A percentile compares a stretch with the other conserved stretches of the same genome.
Conservation (phyloP, 2,329 filamentous ascomycete genomes). For the Nectriaceae sp. region DNA sequence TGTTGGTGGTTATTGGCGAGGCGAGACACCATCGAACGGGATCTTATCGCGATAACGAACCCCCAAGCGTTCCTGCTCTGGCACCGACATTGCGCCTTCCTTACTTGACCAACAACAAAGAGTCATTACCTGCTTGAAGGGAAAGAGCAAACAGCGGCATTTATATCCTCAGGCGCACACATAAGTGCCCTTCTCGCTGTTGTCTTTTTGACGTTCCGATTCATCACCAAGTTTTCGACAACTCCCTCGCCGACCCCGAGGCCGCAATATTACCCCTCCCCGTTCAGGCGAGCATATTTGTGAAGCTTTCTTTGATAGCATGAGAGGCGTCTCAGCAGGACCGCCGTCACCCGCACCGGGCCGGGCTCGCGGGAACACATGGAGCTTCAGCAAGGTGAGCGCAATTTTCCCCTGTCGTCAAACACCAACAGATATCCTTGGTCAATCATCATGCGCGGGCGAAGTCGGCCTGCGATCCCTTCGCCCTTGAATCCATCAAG, state of each 20-base stretch:
- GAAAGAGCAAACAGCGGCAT: neutral
- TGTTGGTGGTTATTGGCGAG: neutral
- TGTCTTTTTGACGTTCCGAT: neutral
- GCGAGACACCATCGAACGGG: neutral
- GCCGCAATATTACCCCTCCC: no score
- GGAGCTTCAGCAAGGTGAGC: slow-evolving; percentile 44
- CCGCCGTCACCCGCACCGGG: slow-evolving; percentile 33
- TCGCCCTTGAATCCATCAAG: slow-evolving; percentile 5
- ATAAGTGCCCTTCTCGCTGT: no score
- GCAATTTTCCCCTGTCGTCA: slow-evolving; percentile 9
- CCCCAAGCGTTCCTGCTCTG: slow-evolving; percentile 2
- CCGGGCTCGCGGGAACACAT: slow-evolving; percentile 39
- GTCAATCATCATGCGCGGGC: slow-evolving; percentile 20
- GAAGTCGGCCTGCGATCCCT: slow-evolving; percentile 20
- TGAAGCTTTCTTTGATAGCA: slow-evolving; percentile 11
- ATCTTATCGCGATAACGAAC: slow-evolving; percentile 24
- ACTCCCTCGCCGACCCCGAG: no score
- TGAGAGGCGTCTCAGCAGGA: slow-evolving; percentile 39
- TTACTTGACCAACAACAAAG: no score
- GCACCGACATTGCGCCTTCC: neutral
- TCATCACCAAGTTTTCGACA: neutral
- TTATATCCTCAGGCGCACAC: neutral
- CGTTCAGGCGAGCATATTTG: no score
- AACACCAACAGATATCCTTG: slow-evolving; percentile 4
- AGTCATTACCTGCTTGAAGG: no score